Percentiles rank a stretch among this genome's conserved stretches.
Conservation (phyloP, 257 asterid species). For the Schizonepeta tenuifolia region DNA sequence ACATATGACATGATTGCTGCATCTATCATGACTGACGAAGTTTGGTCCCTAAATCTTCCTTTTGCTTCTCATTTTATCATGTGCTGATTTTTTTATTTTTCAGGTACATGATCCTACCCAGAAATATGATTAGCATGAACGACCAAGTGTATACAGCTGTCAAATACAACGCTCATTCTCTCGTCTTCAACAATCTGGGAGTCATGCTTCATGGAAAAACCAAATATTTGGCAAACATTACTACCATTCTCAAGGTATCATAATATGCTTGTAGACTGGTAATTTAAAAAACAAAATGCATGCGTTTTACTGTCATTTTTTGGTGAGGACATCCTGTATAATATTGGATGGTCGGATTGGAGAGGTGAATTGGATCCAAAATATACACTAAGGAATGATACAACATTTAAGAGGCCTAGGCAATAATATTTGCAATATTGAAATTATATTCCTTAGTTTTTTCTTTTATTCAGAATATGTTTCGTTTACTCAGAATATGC, state of each 20-base stretch:
- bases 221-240: constrained; percentile 54
- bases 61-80: constrained; percentile 7
- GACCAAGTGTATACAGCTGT: constrained; percentile 46
- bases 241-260: constrained; percentile 66
- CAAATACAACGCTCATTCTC: constrained; percentile 37
- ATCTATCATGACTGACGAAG: neutral
- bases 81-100: constrained; percentile 29
- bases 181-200: constrained; percentile 62
- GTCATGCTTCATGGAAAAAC: constrained; percentile 75
- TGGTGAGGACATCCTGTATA: constrained; percentile 7
- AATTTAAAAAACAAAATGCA: constrained; percentile 14
- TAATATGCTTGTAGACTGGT: constrained; percentile 26
- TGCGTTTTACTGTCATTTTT: neutral
- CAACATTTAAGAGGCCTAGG: constrained; percentile 6
- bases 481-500: neutral
- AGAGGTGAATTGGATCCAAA: neutral
- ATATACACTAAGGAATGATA: neutral
- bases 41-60: constrained; percentile 6
- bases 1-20: constrained; percentile 9
- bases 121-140: constrained; percentile 39
- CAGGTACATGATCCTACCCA: constrained; percentile 69
- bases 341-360: constrained; percentile 12
- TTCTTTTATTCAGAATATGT: neutral
- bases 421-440: neutral
- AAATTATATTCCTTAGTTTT: neutral